These are phyloP conservation scores for Xylaria sp. DNA, from an alignment of 2,329 filamentous ascomycete genomes.

Conservation along the genomic window DNA sequence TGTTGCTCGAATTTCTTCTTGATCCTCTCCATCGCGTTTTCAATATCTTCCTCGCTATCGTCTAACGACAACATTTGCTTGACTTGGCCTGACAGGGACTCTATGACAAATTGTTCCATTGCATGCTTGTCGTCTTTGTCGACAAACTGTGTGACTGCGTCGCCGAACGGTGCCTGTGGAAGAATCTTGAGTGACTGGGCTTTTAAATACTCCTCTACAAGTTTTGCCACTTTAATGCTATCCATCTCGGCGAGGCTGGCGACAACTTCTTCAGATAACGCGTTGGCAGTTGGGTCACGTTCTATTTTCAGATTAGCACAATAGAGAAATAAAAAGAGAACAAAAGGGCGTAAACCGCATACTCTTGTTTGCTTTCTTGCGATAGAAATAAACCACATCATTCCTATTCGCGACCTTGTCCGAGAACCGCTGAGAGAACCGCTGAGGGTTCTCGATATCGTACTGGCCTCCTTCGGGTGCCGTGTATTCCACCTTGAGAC, in stretches of 20 bases:
- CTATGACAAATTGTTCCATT: slow-evolving; percentile 82
- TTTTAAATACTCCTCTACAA: slow-evolving; percentile 90
- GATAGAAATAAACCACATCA: slow-evolving; percentile 92
- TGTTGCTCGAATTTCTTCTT: slow-evolving; percentile 75
- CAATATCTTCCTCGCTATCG: slow-evolving; percentile 75
- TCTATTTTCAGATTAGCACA: slow-evolving; percentile 39
- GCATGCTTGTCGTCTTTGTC: slow-evolving; percentile 95
- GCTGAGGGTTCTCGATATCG: slow-evolving; percentile 93
- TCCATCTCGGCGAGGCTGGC: slow-evolving; percentile 73
- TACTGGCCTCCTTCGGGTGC: slow-evolving; percentile 86
- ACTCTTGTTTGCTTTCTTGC: slow-evolving; percentile 78
- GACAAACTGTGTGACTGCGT: slow-evolving; percentile 92
- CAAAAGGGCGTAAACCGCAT: slow-evolving; percentile 41
- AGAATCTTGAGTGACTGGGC: slow-evolving; percentile 92
- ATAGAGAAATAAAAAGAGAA: background rate
- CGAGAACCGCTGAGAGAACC: slow-evolving; percentile 92
- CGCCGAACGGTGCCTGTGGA: slow-evolving; percentile 90
- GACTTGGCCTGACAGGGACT: slow-evolving; percentile 76
- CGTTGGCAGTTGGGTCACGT: slow-evolving; percentile 61
- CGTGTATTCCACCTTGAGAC: slow-evolving; percentile 90
- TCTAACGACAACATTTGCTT: slow-evolving; percentile 74
- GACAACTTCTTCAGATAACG: slow-evolving; percentile 71
- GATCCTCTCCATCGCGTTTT: slow-evolving; percentile 78
- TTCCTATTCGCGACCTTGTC: slow-evolving; percentile 93
- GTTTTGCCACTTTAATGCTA: slow-evolving; percentile 84